phyloP scores from a whole-genome alignment of 331 rosid genomes.

The Stylosanthes scabra region DNA sequence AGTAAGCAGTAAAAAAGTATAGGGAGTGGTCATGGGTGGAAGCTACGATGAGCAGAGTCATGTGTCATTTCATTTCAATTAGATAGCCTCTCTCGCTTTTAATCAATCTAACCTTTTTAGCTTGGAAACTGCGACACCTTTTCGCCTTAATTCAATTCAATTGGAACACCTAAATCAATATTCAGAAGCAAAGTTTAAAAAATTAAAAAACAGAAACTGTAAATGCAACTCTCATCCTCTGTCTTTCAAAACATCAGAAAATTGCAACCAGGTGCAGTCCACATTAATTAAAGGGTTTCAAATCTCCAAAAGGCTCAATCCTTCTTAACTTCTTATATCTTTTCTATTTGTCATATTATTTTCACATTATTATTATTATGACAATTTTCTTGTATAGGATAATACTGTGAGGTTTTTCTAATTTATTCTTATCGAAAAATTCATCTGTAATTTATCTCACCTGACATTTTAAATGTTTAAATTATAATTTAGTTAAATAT shows the following conservation, averaged over 20 bases:
- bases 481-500: too few species aligned
- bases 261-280: not conserved
- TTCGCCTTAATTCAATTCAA: conserved; percentile 24
- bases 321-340: too few species aligned
- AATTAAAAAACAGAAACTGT: not conserved
- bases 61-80: conserved; percentile 42
- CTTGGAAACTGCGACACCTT: conserved; percentile 53
- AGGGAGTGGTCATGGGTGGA: conserved; percentile 26
- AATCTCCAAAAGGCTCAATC: too few species aligned
- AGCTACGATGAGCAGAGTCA: conserved; percentile 15
- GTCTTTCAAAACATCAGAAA: not conserved
- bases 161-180: not conserved
- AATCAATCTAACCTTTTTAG: conserved; percentile 26
- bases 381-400: too few species aligned
- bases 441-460: too few species aligned
- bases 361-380: too few species aligned
- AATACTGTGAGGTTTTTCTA: too few species aligned
- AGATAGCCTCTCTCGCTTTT: conserved; percentile 40
- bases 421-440: too few species aligned
- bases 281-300: not conserved
- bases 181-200: not conserved
- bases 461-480: too few species aligned
- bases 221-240: not conserved
- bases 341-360: too few species aligned
- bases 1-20: not conserved